These are phyloP conservation scores for Suhomyces wounanorum DNA, from an alignment of 1,139 yeast genomes.

Conservation along the genomic window DNA sequence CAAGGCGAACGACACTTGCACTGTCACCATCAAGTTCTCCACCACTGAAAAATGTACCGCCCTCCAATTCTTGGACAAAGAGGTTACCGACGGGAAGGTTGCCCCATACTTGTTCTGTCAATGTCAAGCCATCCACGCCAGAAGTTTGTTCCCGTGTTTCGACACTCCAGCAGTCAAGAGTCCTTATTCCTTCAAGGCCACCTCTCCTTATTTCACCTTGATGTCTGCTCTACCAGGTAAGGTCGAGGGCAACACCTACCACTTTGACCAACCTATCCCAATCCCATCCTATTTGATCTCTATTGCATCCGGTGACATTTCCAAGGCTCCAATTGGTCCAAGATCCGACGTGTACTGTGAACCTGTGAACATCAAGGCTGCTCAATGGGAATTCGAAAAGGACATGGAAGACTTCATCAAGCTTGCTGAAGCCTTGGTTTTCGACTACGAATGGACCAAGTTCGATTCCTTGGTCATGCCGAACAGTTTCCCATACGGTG, in stretches of 20 bases:
- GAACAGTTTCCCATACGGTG: conserved; percentile 87
- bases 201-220: conserved; percentile 65
- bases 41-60: conserved; percentile 84
- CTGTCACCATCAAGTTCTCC: conserved; percentile 51
- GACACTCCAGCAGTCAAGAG: conserved; percentile 88
- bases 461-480: conserved; percentile 84
- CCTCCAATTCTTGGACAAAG: conserved; percentile 77
- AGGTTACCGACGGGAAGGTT: conserved; percentile 73
- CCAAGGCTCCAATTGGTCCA: conserved; percentile 74
- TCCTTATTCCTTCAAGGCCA: conserved; percentile 58
- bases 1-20: conserved; percentile 19
- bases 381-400: conserved; percentile 76
- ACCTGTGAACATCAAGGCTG: conserved; percentile 64
- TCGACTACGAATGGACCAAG: conserved; percentile 81
- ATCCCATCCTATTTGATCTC: conserved; percentile 86
- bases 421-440: conserved; percentile 80
- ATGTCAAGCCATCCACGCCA: conserved; percentile 88
- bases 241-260: conserved; percentile 39
- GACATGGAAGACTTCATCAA: conserved; percentile 80
- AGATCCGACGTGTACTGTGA: conserved; percentile 82
- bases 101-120: conserved; percentile 85
- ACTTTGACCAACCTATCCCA: conserved; percentile 74
- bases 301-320: conserved; percentile 81
- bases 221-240: conserved; percentile 62
- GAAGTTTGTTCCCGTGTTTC: conserved; percentile 86